Percentiles rank a stretch among this genome's conserved stretches.
Conservation (phyloP, 192 early-diverging fungal species). For the Coemansia brasiliensis region DNA sequence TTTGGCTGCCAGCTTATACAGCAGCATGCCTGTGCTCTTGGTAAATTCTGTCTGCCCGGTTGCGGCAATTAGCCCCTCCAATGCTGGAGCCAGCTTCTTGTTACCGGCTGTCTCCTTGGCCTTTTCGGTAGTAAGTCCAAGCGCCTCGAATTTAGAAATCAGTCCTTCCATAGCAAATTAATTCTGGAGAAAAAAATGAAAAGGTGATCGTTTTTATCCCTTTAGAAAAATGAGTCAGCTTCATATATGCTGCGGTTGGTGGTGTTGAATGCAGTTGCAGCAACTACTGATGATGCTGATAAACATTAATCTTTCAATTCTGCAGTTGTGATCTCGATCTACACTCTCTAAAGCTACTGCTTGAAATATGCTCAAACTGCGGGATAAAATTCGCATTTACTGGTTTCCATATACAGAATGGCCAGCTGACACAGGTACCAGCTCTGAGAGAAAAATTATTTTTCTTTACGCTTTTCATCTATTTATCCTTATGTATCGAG, state of each 20-base stretch:
- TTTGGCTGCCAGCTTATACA: constrained; percentile 87
- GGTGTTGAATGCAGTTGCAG: too few relatives aligned
- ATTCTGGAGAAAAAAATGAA: background rate
- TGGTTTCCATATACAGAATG: background rate
- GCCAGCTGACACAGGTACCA: background rate
- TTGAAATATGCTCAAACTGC: background rate
- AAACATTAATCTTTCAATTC: too few relatives aligned
- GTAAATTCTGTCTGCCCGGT: constrained; percentile 63
- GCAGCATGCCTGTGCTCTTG: constrained; percentile 75
- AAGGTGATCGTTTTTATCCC: background rate
- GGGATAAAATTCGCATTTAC: constrained; percentile 6
- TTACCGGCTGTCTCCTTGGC: constrained; percentile 94
- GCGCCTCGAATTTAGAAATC: constrained; percentile 71
- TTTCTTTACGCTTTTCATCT: background rate
- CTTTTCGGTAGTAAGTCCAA: constrained; percentile 88
- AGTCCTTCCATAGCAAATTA: constrained; percentile 49
- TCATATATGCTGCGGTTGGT: too few relatives aligned
- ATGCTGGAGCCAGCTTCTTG: constrained; percentile 87
- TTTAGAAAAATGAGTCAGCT: constrained; percentile 1
- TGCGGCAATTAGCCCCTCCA: constrained; percentile 70
- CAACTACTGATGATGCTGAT: too few relatives aligned
- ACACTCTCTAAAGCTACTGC: background rate
- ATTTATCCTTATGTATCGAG: constrained; percentile 22
- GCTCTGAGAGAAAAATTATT: too few relatives aligned
- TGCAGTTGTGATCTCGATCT: too few relatives aligned